These are phyloP conservation scores for Ceratocystis lukuohia DNA, from an alignment of 2,329 filamentous ascomycete genomes.

Conservation along the genomic window DNA sequence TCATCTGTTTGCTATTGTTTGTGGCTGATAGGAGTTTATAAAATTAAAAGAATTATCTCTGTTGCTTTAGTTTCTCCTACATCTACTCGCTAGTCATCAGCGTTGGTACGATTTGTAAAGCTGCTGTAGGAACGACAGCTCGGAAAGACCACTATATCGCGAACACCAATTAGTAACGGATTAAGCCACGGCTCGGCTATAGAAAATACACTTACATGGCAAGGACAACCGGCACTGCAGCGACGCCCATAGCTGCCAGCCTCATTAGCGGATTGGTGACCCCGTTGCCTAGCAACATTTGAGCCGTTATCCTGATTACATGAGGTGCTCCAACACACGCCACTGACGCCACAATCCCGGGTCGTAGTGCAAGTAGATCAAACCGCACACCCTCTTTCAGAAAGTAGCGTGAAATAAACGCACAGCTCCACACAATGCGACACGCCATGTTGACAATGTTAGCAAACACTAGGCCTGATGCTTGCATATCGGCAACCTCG, in stretches of 20 bases:
- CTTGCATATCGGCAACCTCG: conserved; percentile 54
- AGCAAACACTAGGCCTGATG: conserved; percentile 67
- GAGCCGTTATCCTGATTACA: conserved; percentile 26
- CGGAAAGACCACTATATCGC: conserved; percentile 2
- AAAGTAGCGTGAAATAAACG: conserved; percentile 59
- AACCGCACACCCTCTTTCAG: conserved; percentile 31
- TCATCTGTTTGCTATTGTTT: conserved; percentile 3
- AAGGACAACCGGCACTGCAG: conserved; percentile 40
- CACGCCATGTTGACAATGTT: conserved; percentile 85
- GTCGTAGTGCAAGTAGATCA: conserved; percentile 31
- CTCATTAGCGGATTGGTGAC: conserved; percentile 18
- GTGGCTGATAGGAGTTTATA: conserved; percentile 9
- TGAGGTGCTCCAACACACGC: conserved; percentile 34
- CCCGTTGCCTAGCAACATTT: conserved; percentile 1
- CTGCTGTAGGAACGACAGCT: conserved; percentile 14
- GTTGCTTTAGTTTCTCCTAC: neutral
- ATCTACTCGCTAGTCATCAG: neutral
- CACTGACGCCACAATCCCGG: conserved; percentile 32
- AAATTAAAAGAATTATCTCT: conserved; percentile 9
- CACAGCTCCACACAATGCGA: conserved; percentile 65
- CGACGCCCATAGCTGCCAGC: conserved; percentile 36
- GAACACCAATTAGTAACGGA: conserved; percentile 7
- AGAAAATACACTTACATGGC: conserved; percentile 42
- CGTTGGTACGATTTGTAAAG: neutral
- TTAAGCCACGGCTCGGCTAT: conserved; percentile 13